Evolutionary conservation across 805 yeast genomes (phyloP).

Genomic region (Pichia eremophila): DNA sequence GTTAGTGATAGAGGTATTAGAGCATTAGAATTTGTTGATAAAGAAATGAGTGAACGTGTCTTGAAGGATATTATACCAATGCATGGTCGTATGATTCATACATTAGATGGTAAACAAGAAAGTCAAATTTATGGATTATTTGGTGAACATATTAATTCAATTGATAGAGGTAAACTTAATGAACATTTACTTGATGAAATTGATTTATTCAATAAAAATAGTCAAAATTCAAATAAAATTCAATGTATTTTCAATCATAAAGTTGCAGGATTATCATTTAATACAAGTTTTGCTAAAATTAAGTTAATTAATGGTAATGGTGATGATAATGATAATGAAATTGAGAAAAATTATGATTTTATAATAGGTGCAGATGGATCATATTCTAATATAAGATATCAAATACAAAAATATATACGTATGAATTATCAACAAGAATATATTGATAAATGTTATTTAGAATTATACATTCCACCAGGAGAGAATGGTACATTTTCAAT

Average conservation of each 20-base stretch:
- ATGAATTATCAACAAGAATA: conserved; percentile 70
- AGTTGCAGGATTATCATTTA: conserved; percentile 30
- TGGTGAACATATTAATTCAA: conserved; percentile 80
- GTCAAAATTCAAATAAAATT: conserved; percentile 22
- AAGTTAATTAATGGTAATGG: neutral
- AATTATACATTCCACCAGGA: conserved; percentile 62
- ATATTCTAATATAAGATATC: conserved; percentile 61
- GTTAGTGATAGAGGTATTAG: conserved; percentile 77
- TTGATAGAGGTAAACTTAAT: conserved; percentile 68
- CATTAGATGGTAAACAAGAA: conserved; percentile 48
- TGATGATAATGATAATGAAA: neutral
- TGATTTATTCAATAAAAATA: conserved; percentile 30
- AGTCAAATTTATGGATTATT: conserved; percentile 70
- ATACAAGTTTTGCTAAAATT: conserved; percentile 6
- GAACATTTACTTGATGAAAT: conserved; percentile 55
- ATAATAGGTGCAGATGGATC: conserved; percentile 85
- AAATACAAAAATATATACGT: conserved; percentile 54
- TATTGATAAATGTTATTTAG: conserved; percentile 77
- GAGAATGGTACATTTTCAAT: conserved; percentile 36
- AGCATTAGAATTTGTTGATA: conserved; percentile 57
- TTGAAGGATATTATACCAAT: conserved; percentile 65
- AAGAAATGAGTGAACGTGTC: conserved; percentile 45
- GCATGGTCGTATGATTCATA: conserved; percentile 87
- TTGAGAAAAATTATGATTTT: conserved; percentile 36
- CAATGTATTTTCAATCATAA: conserved; percentile 47